A percentile compares a stretch with the other conserved stretches of the same genome.
phyloP scores from a whole-genome alignment of 2,329 filamentous ascomycete species.

The Calonectria naviculata region DNA sequence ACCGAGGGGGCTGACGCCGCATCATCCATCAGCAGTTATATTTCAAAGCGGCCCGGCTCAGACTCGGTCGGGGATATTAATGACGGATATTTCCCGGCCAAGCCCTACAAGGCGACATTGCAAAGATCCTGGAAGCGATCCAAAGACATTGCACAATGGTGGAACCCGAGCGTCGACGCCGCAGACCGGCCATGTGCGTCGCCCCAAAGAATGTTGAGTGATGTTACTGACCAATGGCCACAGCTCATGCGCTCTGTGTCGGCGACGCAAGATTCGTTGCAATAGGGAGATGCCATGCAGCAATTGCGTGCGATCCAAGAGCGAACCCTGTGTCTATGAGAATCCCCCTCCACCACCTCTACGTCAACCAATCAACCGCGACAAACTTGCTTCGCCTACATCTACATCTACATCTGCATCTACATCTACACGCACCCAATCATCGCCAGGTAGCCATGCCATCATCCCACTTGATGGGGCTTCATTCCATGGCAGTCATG shows the following conservation, averaged over 20 bases:
- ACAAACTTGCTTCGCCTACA: neutral
- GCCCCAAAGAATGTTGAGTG: accelerated
- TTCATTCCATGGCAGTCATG: neutral
- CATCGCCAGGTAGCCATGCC: accelerated
- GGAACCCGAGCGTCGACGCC: constrained; percentile 39
- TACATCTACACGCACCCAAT: neutral
- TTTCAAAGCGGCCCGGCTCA: neutral
- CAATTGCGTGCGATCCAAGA: constrained; percentile 54
- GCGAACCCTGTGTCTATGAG: constrained; percentile 47
- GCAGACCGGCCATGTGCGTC: constrained; percentile 43
- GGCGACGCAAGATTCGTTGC: constrained; percentile 57
- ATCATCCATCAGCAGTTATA: neutral
- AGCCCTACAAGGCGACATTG: neutral
- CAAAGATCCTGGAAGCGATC: neutral
- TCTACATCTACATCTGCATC: too few relatives aligned
- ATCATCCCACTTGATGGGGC: constrained; percentile 2
- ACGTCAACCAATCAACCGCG: neutral
- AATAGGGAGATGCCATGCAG: constrained; percentile 53
- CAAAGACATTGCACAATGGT: constrained; percentile 8
- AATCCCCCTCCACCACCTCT: constrained; percentile 18
- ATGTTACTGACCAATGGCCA: neutral
- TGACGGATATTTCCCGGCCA: neutral
- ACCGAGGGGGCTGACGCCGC: neutral
- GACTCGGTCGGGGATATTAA: constrained; percentile 6
- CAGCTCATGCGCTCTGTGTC: constrained; percentile 54